These are phyloP conservation scores for Cnidoscolus chayamansa DNA, from an alignment of 441 rosid species.

Conservation along the genomic window DNA sequence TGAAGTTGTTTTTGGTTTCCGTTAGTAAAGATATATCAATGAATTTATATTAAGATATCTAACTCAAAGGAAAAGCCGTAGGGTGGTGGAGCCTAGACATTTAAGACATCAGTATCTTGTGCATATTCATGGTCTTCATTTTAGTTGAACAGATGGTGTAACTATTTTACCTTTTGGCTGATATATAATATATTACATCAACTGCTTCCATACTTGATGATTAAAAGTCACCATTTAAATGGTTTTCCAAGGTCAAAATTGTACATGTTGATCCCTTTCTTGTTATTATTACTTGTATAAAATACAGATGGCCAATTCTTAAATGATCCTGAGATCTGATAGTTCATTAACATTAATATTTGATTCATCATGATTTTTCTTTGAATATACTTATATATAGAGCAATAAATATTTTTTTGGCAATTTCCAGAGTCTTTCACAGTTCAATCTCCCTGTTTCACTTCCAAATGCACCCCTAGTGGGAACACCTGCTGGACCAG, in stretches of 20 bases:
- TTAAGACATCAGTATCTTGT: constrained; percentile 11
- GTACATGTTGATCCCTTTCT: neutral
- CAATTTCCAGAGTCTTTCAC: constrained; percentile 88
- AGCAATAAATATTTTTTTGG: constrained; percentile 17
- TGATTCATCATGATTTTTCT: neutral
- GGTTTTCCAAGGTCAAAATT: neutral
- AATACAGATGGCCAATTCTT: neutral
- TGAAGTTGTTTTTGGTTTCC: neutral
- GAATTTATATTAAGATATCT: neutral
- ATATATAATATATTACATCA: neutral
- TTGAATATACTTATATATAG: too few relatives aligned
- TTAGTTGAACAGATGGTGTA: constrained; percentile 5
- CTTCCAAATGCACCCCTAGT: constrained; percentile 71
- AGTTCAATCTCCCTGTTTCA: constrained; percentile 94
- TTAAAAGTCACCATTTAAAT: neutral
- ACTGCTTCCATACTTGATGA: neutral
- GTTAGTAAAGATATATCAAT: neutral
- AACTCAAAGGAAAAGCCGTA: constrained; percentile 15
- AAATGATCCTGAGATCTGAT: constrained; percentile 6
- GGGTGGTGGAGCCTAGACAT: neutral
- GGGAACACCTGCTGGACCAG: constrained; percentile 60
- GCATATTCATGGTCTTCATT: constrained; percentile 18
- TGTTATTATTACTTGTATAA: neutral
- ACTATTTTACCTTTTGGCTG: neutral
- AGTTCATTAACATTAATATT: neutral